Evolutionary conservation across 2,329 filamentous ascomycete species (phyloP).

Genomic region (Epichloe aotearoae): DNA sequence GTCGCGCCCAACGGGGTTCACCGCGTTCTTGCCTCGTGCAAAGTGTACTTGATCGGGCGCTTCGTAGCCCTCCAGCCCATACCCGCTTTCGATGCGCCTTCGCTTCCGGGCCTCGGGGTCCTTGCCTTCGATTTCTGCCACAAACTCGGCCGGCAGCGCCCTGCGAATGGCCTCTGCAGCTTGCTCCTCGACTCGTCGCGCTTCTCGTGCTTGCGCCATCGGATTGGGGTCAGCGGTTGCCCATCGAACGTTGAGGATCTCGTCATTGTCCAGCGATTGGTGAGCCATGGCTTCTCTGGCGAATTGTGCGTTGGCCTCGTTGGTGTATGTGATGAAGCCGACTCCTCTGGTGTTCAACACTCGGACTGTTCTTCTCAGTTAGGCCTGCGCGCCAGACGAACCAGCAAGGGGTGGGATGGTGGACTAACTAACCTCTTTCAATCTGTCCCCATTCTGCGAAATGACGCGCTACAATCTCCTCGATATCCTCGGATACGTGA

Average conservation of each 20-base stretch:
- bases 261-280: slow-evolving; percentile 79
- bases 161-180: slow-evolving; percentile 85
- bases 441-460: slow-evolving; percentile 95
- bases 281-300: slow-evolving; percentile 94
- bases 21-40: slow-evolving; percentile 58
- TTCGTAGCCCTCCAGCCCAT: slow-evolving; percentile 83
- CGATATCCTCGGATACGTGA: slow-evolving; percentile 91
- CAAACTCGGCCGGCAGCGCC: slow-evolving; percentile 77
- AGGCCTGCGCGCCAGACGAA: not conserved
- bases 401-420: not conserved
- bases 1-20: slow-evolving; percentile 43
- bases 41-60: slow-evolving; percentile 92
- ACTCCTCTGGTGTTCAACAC: slow-evolving; percentile 84
- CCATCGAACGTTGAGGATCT: slow-evolving; percentile 93
- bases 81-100: slow-evolving; percentile 77
- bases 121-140: slow-evolving; percentile 85
- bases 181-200: slow-evolving; percentile 80
- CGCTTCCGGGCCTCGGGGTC: slow-evolving; percentile 79
- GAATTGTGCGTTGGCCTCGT: slow-evolving; percentile 81
- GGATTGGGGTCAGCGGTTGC: slow-evolving; percentile 94
- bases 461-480: slow-evolving; percentile 87
- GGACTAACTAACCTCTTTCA: slow-evolving; percentile 46
- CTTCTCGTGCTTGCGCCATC: slow-evolving; percentile 85
- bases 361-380: slow-evolving; percentile 32
- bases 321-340: slow-evolving; percentile 87